Evolutionary conservation across 768 basidiomycete genomes (phyloP), one percentile per base, ranked within the genome.

Genomic region (Suillus weaverae): DNA sequence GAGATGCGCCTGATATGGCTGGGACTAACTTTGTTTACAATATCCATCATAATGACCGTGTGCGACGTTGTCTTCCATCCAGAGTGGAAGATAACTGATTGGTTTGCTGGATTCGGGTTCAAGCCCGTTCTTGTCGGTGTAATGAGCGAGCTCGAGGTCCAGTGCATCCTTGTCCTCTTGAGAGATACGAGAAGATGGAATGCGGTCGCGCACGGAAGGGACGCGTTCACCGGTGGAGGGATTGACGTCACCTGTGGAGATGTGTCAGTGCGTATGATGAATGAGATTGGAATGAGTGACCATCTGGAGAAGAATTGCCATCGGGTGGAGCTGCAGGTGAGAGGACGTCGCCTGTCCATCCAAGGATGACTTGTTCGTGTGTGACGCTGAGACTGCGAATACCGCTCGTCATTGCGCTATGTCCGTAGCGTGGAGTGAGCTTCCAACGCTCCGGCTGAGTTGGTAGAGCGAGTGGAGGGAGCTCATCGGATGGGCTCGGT

Each of bases 21-120:
- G 55, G 18, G 48, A 86, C 91, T 76, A 71, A 96, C 95, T 97
- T 72, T 91, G 89, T 77, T 99, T 99, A 85, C 96, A 98, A 76
- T 97, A 98, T 0, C 95, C 96, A 69, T 99, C 95, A 74, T 98
- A 97, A 75, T 97, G 95, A 0, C 90, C 94, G 71, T 95, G 92
- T 26, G 94, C 95, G 44, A 95, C 86, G 74, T 90, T 86, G 70
- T 94, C 92, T 70, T 92, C 89, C 41, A 96, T 81, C 92, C 93
- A 97, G 14, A 99, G 92, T 5, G 97, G 95, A 8, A 92, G 86
- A 69, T 94, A 97, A 16, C 67, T 85, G 74, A 39, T 79, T 76
- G 53, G 80, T 75, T 18, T 75, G 69, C 62, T 70, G 30, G 83
- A 82, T 48, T 87, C 88, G 66, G 86, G 86, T 9, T 85, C 70